Conservation (phyloP, 352 stramenopile genomes). For the Phytophthora europaea region DNA sequence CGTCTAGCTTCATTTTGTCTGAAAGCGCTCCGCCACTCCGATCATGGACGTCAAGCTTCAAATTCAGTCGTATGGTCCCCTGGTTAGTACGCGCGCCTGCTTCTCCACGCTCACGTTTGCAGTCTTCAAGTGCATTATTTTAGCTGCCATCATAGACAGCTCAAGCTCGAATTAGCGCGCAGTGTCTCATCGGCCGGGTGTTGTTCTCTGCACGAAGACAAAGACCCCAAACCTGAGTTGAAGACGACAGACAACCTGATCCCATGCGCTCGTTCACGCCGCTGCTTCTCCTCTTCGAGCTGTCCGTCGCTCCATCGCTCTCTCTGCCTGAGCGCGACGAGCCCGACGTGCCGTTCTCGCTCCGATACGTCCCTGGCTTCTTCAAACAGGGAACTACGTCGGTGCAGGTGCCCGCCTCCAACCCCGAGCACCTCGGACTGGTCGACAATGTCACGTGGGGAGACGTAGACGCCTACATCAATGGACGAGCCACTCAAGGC, state of each 20-base stretch:
- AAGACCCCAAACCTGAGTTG: conserved; percentile 3
- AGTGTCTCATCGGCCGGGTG: neutral
- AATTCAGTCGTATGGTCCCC: too few species aligned
- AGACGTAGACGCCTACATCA: conserved; percentile 42
- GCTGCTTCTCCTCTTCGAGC: neutral
- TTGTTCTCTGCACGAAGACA: conserved; percentile 7
- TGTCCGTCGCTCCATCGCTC: neutral
- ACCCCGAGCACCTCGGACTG: conserved; percentile 38
- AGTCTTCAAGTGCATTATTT: too few species aligned
- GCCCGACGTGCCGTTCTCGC: conserved; percentile 32
- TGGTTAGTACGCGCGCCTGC: too few species aligned
- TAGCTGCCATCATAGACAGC: neutral
- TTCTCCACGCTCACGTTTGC: too few species aligned
- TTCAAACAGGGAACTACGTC: conserved; percentile 42
- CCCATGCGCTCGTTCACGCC: conserved; percentile 11
- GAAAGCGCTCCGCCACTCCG: too few species aligned
- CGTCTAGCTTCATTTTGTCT: too few species aligned
- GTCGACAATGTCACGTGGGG: conserved; percentile 37
- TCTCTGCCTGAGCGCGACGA: neutral
- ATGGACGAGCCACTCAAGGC: conserved; percentile 16
- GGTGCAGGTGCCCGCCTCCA: neutral
- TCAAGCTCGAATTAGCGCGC: neutral
- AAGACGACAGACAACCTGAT: neutral
- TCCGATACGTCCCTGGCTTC: conserved; percentile 48
- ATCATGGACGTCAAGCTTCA: too few species aligned